phyloP scores from a whole-genome alignment of 495 filamentous ascomycete genomes.

The Hypoxylon lienhwacheense region DNA sequence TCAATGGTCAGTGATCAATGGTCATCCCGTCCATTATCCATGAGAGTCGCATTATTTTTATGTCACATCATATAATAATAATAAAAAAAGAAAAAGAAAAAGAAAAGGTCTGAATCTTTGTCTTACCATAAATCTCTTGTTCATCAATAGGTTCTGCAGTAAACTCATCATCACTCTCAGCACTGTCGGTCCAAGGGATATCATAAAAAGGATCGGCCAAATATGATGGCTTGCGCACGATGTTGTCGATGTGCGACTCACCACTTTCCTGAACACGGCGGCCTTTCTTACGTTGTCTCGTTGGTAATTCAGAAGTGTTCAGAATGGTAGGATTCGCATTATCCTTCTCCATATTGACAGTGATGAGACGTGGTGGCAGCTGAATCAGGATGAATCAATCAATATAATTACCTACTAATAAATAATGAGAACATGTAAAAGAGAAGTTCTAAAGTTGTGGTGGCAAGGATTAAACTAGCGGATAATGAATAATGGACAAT shows the following conservation, averaged over 20 bases:
- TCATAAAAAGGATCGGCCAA: conserved; percentile 35
- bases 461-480: conserved; percentile 1
- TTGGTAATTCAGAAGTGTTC: conserved; percentile 87
- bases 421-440: background rate
- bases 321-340: conserved; percentile 96
- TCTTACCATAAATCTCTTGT: conserved; percentile 91
- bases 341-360: conserved; percentile 49
- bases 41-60: too few relatives aligned
- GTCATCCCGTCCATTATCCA: too few relatives aligned
- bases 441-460: too few relatives aligned
- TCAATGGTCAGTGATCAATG: too few relatives aligned
- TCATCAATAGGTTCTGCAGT: conserved; percentile 83
- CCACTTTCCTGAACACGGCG: conserved; percentile 31
- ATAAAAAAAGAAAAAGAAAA: background rate
- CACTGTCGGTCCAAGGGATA: conserved; percentile 31
- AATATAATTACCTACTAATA: background rate
- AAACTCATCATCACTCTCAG: conserved; percentile 58
- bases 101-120: too few relatives aligned
- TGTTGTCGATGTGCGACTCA: conserved; percentile 41
- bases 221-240: conserved; percentile 40
- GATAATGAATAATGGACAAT: too few relatives aligned
- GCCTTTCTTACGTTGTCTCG: conserved; percentile 59
- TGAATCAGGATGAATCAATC: background rate
- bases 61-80: too few relatives aligned
- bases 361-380: background rate